Evolutionary conservation across 495 filamentous ascomycete species (phyloP).

Genomic region (Hyaloscypha finlandica): DNA sequence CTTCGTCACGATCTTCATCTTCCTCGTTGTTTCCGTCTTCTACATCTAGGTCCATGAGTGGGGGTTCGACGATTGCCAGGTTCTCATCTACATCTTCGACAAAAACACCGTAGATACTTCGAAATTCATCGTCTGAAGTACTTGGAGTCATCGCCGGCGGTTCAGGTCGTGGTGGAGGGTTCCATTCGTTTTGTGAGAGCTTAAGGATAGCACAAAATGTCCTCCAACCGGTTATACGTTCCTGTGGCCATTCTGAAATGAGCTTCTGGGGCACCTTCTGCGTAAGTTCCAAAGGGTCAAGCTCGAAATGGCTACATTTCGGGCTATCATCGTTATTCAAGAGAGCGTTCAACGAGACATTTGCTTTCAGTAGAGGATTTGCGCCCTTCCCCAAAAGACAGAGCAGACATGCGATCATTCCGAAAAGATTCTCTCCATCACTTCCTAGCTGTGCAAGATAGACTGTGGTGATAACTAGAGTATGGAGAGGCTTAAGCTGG

Average conservation of each 20-base stretch:
- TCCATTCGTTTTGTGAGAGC: constrained; percentile 17
- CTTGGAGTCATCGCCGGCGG: neutral
- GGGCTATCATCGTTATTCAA: constrained; percentile 10
- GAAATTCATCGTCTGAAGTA: constrained; percentile 5
- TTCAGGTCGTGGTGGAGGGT: constrained; percentile 3
- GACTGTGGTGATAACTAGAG: constrained; percentile 38
- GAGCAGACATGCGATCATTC: constrained; percentile 41
- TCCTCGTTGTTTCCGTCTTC: constrained; percentile 10
- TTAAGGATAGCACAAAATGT: constrained; percentile 19
- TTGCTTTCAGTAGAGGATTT: constrained; percentile 25
- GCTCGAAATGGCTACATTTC: constrained; percentile 16
- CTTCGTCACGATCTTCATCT: constrained; percentile 3
- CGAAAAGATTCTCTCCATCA: constrained; percentile 43
- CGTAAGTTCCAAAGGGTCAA: constrained; percentile 20
- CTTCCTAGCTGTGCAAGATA: constrained; percentile 37
- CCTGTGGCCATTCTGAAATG: constrained; percentile 23
- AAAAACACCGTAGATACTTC: constrained; percentile 16
- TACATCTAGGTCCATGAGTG: constrained; percentile 9
- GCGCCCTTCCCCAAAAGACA: constrained; percentile 38
- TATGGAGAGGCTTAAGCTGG: constrained; percentile 41
- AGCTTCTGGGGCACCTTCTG: constrained; percentile 15
- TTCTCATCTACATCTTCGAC: constrained; percentile 9
- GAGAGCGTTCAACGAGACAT: constrained; percentile 27
- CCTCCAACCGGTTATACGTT: constrained; percentile 21
- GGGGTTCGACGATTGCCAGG: neutral